Evolutionary conservation across 306 rosid species (phyloP), one percentile per base, ranked within the genome.

Genomic region (Prunus mongolica): DNA sequence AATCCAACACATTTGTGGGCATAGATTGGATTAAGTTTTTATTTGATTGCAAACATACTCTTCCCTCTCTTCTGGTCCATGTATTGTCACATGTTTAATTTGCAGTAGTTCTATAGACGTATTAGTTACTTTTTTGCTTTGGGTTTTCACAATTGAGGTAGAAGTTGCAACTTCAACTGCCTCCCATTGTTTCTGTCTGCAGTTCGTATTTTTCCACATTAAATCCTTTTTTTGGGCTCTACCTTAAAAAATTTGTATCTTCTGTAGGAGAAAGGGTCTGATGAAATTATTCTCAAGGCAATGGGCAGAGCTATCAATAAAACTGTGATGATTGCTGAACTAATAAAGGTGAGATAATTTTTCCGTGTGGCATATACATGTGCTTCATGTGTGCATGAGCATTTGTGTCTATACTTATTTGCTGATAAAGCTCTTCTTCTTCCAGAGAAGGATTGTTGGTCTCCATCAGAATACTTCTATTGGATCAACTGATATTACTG

Each of bases 291-390:
- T 73, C 88, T 93, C 27, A 91, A 90, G 84, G 98, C 97, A 49
- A 93, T 93, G 98, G 97, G 98, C 45, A 89, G 98, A 70, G 97
- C 97, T 46, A 93, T 93, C 75, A 89, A 83, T 78, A 93, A 91
- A 85, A 91, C 97, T 76, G 97, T 93, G 41, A 88, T 87, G 94
- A 93, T 93, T 78, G 90, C 89, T 50, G 96, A 93, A 73, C 83
- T 93, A 65, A 90, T 91, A 55, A 91, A 91, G 97, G 96, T 93
- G 61, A 69, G 89, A 47, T 69, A 28, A 68, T 60, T 34, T 79
- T 4, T 65, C 0, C 46, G 0, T 73, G 11, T 38, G 76, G 54
- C 28, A 20, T 65, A 41, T 38, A 25, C 52, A 56, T 72, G 47
- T 65, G 69, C 50, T 64, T 60, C 5, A 14, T 65, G 34, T 20